phyloP scores from a whole-genome alignment of 441 rosid genomes.

The Brassica hybrid region DNA sequence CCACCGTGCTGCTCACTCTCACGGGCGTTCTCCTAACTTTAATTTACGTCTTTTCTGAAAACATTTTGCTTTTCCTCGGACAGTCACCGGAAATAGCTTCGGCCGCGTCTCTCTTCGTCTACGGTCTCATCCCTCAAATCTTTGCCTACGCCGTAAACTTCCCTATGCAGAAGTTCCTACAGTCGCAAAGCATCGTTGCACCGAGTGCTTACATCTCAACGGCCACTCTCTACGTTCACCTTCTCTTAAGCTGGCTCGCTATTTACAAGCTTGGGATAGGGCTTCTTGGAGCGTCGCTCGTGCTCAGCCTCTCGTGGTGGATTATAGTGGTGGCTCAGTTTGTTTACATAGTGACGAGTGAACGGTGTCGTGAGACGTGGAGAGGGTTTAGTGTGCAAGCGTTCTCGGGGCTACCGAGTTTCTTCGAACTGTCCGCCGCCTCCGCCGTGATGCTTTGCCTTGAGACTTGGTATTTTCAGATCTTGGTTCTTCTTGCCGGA shows the following conservation, averaged over 20 bases:
- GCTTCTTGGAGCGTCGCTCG: conserved; percentile 59
- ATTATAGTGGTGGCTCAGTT: conserved; percentile 57
- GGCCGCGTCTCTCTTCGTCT: conserved; percentile 48
- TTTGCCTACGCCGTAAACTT: conserved; percentile 66
- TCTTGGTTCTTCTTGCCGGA: conserved; percentile 63
- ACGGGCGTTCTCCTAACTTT: too few species aligned
- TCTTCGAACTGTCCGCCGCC: conserved; percentile 43
- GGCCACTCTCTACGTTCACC: conserved; percentile 47
- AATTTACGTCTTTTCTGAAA: too few species aligned
- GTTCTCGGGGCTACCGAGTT: conserved; percentile 49
- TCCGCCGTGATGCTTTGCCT: conserved; percentile 67
- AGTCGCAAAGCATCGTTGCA: conserved; percentile 58
- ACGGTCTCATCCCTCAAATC: conserved; percentile 69
- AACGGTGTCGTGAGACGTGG: conserved; percentile 55
- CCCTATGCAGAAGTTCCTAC: conserved; percentile 65
- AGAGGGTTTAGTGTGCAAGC: conserved; percentile 55
- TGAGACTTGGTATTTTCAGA: conserved; percentile 66
- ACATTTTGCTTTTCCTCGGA: conserved; percentile 48
- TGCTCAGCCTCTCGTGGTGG: conserved; percentile 70
- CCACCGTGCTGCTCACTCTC: conserved; percentile 50
- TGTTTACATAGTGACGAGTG: conserved; percentile 53
- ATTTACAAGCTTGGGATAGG: conserved; percentile 55
- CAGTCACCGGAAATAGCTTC: conserved; percentile 48
- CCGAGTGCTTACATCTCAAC: conserved; percentile 61
- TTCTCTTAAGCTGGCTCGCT: conserved; percentile 51